These are phyloP conservation scores for Candida multigemmis DNA, from an alignment of 805 yeast genomes.

Conservation along the genomic window DNA sequence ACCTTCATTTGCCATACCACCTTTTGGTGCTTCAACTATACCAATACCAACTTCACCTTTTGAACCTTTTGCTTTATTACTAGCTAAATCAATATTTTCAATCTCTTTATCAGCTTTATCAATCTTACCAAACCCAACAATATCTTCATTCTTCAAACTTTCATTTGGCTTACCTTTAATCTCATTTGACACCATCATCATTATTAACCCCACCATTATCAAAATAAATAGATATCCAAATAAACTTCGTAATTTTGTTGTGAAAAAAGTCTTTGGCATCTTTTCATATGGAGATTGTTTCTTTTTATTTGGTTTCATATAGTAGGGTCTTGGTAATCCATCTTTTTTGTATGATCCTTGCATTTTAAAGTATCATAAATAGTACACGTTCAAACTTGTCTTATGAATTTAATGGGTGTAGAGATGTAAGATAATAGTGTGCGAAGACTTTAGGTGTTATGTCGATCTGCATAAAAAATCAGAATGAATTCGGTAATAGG, in stretches of 20 bases:
- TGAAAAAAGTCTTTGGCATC: conserved; percentile 21
- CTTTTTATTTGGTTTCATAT: conserved; percentile 32
- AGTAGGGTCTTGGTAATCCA: conserved; percentile 38
- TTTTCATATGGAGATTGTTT: conserved; percentile 25
- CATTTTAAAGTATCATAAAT: conserved; percentile 18
- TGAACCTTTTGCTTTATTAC: conserved; percentile 26
- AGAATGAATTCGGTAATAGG: no score
- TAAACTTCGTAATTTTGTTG: conserved; percentile 26
- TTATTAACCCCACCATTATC: conserved; percentile 21
- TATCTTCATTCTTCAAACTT: conserved; percentile 1
- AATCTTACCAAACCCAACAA: conserved; percentile 14
- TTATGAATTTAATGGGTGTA: no score
- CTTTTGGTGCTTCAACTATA: conserved; percentile 35
- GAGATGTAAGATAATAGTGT: no score
- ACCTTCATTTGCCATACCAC: conserved; percentile 38
- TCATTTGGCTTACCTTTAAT: conserved; percentile 16
- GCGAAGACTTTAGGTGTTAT: no score
- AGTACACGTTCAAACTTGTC: no score
- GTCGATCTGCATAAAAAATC: no score
- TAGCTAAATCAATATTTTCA: conserved; percentile 26
- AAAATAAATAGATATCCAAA: conserved; percentile 29
- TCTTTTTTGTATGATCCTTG: conserved; percentile 34
- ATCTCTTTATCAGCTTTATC: conserved; percentile 24
- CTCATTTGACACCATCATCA: conserved; percentile 28
- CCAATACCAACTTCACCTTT: conserved; percentile 32